Conservation (phyloP, 73 alveolate genomes). For the Paramecium sexaurelia region DNA sequence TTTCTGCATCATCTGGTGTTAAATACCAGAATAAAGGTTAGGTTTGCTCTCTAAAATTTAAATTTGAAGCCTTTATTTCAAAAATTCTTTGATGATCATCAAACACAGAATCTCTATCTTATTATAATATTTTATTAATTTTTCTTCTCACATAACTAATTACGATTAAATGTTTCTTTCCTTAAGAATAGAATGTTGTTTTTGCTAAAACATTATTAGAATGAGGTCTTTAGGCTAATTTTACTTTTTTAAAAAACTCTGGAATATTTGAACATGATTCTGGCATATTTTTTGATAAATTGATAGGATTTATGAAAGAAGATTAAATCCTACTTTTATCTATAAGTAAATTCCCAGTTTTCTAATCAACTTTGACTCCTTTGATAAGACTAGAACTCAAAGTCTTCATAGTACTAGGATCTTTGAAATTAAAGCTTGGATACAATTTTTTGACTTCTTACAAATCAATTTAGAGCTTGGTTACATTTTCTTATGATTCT, state of each 20-base stretch:
- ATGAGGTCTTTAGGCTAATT: background rate
- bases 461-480: background rate
- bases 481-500: background rate
- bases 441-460: background rate
- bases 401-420: background rate
- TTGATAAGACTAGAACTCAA: background rate
- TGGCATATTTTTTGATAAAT: background rate
- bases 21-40: background rate
- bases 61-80: background rate
- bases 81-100: constrained; percentile 16
- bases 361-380: background rate
- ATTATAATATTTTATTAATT: background rate
- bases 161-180: constrained; percentile 31
- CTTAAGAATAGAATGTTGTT: background rate
- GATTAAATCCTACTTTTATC: constrained; percentile 40
- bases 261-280: background rate
- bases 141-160: background rate
- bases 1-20: constrained; percentile 40
- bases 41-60: background rate
- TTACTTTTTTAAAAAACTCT: background rate
- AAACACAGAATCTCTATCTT: background rate
- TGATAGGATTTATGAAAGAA: constrained; percentile 30
- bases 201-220: background rate
- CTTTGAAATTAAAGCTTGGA: background rate
- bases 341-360: background rate